Base-by-base conservation (phyloP, 495 filamentous ascomycete species). In the Podospora anserina region DNA sequence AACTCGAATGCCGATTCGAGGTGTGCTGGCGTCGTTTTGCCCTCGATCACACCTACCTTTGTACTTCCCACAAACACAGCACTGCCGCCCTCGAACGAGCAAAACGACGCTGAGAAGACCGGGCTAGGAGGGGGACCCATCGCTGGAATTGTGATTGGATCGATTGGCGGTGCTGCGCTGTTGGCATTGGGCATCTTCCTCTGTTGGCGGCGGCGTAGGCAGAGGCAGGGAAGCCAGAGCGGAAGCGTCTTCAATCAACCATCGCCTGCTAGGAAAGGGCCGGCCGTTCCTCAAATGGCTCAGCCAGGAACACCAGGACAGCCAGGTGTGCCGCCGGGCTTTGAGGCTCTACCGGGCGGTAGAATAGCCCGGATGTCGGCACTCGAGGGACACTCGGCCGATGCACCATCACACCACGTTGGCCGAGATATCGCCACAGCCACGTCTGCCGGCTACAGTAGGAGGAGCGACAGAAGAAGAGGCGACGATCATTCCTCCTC, bases 341-440 rank as follows among this genome's bases (percentile, higher is more conserved):
- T 90, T 69, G 90, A 92, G 68, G 83, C 91, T 34, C 85, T 94
- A 27, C 91, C 94, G 53, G 94, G 93, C 34, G 94, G 92, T 49
- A 88, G 96, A 57, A 94, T 99, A 61, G 90, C 95, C 9, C 88
- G 96, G 49, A 98, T 99, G 96, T 94, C 94, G 34, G 96, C 96
- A 15, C 80, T 99, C 44, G 94, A 97, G 76, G 88, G 84, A 1
- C 83, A 87, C 68, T 84, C 88, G 0, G 87, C 83, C 65, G 84
- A 86, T 15, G 86, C 88, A 0, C 84, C 89, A 0, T 84, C 87
- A 5, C 84, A 73, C 56, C 78, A 77, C 69, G 83, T 76, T 23
- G 79, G 71, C 67, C 78, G 74, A 67, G 73, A 73, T 27, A 59
- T 68, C 4, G 77, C 70, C 65, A 69, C 66, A 55, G 76, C 71